Evolutionary conservation across 1,284 basidiomycete species (phyloP).

Genomic region (Trichosporon asahii): DNA sequence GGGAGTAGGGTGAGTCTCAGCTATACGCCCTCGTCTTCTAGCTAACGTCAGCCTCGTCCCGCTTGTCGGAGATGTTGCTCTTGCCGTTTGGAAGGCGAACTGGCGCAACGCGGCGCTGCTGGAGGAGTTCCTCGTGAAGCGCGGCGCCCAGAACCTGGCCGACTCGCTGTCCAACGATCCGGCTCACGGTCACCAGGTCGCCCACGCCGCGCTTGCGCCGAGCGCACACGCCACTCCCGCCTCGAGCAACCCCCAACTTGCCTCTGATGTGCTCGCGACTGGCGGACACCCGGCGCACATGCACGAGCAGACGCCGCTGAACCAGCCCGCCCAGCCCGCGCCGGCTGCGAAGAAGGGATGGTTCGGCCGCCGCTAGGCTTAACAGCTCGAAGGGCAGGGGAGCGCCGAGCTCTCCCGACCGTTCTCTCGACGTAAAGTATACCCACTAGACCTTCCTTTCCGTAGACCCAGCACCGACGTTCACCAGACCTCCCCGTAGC

Average conservation of each 20-base stretch:
- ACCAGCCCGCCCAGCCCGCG: background rate
- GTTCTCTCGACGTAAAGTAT: background rate
- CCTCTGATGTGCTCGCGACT: background rate
- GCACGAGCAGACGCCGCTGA: conserved; percentile 8
- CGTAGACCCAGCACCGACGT: background rate
- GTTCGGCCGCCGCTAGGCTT: background rate
- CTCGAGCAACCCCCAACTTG: background rate
- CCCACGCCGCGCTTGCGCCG: background rate
- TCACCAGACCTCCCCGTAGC: background rate
- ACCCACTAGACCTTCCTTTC: background rate
- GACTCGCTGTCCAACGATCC: background rate
- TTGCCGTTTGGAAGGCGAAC: conserved; percentile 81
- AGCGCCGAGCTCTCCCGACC: background rate
- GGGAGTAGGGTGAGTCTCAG: conserved; percentile 57
- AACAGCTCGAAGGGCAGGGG: too few relatives aligned
- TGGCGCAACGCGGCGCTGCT: conserved; percentile 68
- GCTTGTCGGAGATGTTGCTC: conserved; percentile 69
- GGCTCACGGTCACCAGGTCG: background rate
- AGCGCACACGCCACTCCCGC: background rate
- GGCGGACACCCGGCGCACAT: background rate
- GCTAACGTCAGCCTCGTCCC: conserved; percentile 59
- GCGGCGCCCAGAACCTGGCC: conserved; percentile 44
- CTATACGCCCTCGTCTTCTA: background rate
- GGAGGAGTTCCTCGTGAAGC: conserved; percentile 46
- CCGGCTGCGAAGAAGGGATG: conserved; percentile 11